Conservation (phyloP, 192 early-diverging fungal genomes). For the Phycomyces blakesleeanus region DNA sequence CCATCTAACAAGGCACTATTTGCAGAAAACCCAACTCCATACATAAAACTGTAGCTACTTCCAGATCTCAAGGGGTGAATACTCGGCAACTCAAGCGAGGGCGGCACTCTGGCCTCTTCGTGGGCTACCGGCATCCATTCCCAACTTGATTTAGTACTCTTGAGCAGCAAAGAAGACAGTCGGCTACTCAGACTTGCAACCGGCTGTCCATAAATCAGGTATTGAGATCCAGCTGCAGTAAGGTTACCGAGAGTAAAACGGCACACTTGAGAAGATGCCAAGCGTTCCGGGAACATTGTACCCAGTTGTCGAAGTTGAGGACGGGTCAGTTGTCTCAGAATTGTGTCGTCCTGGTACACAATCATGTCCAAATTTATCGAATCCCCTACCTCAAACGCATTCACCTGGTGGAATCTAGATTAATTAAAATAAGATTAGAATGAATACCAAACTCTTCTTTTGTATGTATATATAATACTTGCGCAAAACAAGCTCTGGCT, state of each 20-base stretch:
- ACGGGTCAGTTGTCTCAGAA: conserved; percentile 54
- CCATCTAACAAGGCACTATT: conserved; percentile 12
- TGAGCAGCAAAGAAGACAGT: not conserved
- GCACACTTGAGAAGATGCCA: conserved; percentile 10
- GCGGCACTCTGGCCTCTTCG: conserved; percentile 13
- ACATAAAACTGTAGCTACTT: conserved; percentile 28
- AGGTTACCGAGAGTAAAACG: not conserved
- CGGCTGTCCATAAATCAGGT: not conserved
- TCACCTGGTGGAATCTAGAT: conserved; percentile 67
- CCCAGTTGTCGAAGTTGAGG: conserved; percentile 46
- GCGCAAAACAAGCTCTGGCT: conserved; percentile 52
- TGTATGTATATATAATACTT: too few relatives aligned
- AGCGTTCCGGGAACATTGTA: conserved; percentile 7
- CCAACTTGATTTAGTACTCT: too few relatives aligned
- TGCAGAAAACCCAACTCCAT: conserved; percentile 19
- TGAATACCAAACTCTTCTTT: not conserved
- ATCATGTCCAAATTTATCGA: conserved; percentile 52
- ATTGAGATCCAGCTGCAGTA: not conserved
- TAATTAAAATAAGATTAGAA: not conserved
- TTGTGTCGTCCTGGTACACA: conserved; percentile 54
- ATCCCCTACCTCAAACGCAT: conserved; percentile 66
- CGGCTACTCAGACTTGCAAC: not conserved
- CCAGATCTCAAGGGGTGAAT: conserved; percentile 23
- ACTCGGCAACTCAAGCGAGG: conserved; percentile 30
- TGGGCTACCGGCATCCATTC: conserved; percentile 16